Evolutionary conservation across 2,329 filamentous ascomycete species (phyloP).

Genomic region (Ceratocystis smalleyi): DNA sequence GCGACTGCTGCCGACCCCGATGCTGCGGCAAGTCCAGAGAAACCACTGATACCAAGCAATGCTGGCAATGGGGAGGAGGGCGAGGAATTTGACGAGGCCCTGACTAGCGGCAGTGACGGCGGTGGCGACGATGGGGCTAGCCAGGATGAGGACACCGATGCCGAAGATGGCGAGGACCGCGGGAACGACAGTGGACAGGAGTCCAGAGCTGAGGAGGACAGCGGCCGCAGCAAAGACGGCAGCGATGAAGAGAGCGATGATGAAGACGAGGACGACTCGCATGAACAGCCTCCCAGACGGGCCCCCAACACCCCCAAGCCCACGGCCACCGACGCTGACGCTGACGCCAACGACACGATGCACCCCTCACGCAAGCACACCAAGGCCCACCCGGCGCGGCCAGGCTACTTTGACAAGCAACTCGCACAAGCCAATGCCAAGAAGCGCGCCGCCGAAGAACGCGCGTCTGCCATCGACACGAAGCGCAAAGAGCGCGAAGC

Average conservation of each 20-base stretch:
- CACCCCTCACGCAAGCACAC: slow-evolving; percentile 9
- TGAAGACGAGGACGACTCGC: not conserved
- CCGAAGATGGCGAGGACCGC: not conserved
- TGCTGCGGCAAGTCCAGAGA: not conserved
- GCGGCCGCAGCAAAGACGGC: not conserved
- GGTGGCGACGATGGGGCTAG: not conserved
- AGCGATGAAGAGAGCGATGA: not conserved
- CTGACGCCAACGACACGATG: slow-evolving; percentile 13
- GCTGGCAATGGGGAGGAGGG: slow-evolving; percentile 19
- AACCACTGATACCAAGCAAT: slow-evolving; percentile 9
- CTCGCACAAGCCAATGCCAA: slow-evolving; percentile 29
- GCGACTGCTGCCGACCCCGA: slow-evolving; percentile 1
- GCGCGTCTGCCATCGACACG: slow-evolving; percentile 24
- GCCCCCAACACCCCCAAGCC: slow-evolving; percentile 2
- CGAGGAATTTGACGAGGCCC: not conserved
- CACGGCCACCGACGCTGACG: slow-evolving; percentile 18
- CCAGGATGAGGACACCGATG: not conserved
- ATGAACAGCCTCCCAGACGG: slow-evolving; percentile 9
- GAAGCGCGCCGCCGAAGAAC: slow-evolving; percentile 25
- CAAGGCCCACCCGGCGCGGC: slow-evolving; percentile 22
- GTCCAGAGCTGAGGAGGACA: not conserved
- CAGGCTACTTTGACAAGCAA: slow-evolving; percentile 52
- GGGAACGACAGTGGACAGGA: not conserved
- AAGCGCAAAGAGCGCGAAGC: slow-evolving; percentile 45
- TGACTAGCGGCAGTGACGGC: slow-evolving; percentile 9